Evolutionary conservation across 805 yeast species (phyloP), one percentile per base, ranked within the genome.

Genomic region (Candida ulmi): DNA sequence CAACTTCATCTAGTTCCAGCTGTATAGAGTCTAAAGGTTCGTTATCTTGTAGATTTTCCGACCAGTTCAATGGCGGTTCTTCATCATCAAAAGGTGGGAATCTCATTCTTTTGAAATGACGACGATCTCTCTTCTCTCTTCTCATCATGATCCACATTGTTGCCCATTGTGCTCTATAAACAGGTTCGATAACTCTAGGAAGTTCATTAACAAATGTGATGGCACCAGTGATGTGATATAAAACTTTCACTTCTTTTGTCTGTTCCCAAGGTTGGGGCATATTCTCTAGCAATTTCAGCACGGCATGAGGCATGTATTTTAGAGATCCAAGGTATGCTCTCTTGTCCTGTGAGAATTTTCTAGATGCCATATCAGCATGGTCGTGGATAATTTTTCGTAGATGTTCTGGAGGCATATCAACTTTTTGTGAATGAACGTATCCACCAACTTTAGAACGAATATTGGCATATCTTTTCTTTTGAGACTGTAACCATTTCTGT

Each of bases 261-360:
- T 78, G 75, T 58, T 93, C 98, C 99, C 99, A 93, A 1, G 99
- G 99, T 57, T 88, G 95, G 0, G 99, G 99, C 91, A 93, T 91
- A 55, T 88, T 88, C 54, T 93, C 99, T 30, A 93, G 56, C 30
- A 93, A 71, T 60, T 93, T 93, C 48, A 88, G 61, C 4, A 88
- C 75, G 0, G 99, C 96, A 63, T 91, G 98, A 0, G 99, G 99
- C 81, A 95, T 75, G 63, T 83, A 95, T 62, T 88, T 91, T 41
- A 93, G 68, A 1, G 98, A 90, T 2, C 96, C 96, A 19, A 95
- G 63, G 52, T 86, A 88, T 0, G 96, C 78, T 43, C 91, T 69
- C 56, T 88, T 90, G 53, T 91, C 97, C 11, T 83, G 76, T 17
- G 91, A 80, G 36, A 85, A 84, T 46, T 80, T 79, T 47, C 77